Evolutionary conservation across 208 protist genomes (phyloP).

Genomic region (Acanthamoeba royreba): DNA sequence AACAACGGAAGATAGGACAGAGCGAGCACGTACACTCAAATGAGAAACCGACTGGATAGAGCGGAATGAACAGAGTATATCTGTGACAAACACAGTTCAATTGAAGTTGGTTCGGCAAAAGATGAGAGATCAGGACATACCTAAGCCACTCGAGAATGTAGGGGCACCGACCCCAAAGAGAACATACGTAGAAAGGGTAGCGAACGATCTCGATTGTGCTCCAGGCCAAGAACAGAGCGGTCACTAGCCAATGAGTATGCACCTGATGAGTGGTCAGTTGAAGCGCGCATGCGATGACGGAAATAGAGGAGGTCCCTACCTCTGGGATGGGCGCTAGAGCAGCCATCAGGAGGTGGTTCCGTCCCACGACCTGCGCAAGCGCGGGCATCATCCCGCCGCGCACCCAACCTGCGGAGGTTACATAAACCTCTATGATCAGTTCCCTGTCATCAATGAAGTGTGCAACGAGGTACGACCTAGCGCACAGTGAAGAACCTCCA

Average conservation of each 20-base stretch:
- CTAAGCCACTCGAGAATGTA: background rate
- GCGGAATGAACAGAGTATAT: background rate
- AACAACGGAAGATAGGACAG: too few species aligned
- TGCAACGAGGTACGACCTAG: background rate
- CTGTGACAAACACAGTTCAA: too few species aligned
- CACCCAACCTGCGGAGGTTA: background rate
- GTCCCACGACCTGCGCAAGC: background rate
- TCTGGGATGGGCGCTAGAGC: background rate
- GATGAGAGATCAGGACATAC: background rate
- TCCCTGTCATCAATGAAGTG: background rate
- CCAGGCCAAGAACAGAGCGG: background rate
- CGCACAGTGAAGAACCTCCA: background rate
- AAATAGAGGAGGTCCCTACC: background rate
- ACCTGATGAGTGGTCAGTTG: too few species aligned
- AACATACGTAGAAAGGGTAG: background rate
- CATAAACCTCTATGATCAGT: background rate
- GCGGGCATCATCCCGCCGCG: background rate
- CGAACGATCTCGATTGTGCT: background rate
- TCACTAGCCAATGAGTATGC: background rate
- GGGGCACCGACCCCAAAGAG: background rate
- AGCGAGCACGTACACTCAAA: background rate
- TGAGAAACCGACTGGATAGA: background rate
- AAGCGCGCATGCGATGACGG: too few species aligned
- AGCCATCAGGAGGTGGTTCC: background rate
- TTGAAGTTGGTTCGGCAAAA: too few species aligned